Base-by-base conservation (phyloP, 2,329 filamentous ascomycete genomes). In the Hypomyces perniciosus region DNA sequence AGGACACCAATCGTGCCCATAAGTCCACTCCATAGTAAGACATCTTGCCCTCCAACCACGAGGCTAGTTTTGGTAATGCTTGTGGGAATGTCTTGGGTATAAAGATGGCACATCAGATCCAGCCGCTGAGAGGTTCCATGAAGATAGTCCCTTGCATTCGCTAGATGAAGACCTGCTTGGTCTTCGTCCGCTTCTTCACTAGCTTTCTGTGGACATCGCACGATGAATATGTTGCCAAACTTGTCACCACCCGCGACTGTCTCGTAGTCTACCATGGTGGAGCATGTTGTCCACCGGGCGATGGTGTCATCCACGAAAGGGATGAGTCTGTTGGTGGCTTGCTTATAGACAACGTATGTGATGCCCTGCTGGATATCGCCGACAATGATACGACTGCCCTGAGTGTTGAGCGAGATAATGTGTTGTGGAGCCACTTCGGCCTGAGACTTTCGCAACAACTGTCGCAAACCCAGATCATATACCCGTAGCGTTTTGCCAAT, bases 211-310 rank as follows among this genome's bases (percentile, higher is more conserved):
- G 92, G 90, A 62, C 88, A 93, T 44, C 93, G 86, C 30, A 99
- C 78, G 41, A 99, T 81, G 85, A 90, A 99, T 12, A 99, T 71
- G 62, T 99, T 99, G 54, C 93, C 95, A 58, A 99, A 99, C 65
- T 96, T 97, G 73, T 99, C 93, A 34, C 92, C 92, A 34, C 92
- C 93, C 3, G 90, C 91, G 27, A 88, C 84, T 1, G 93, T 95
- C 66, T 99, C 93, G 68, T 99, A 99, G 70, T 99, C 93, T 2
- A 97, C 85, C 90, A 99, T 96, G 3, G 90, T 81, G 1, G 88
- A 86, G 59, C 88, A 88, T 1, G 90, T 95, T 1, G 90, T 95
- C 88, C 91, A 97, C 31, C 93, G 84, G 46, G 90, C 79, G 54
- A 96, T 80, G 6, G 85, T 86, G 65, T 99, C 93, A 64, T 99